Evolutionary conservation across 805 yeast species (phyloP).

Genomic region (Clavispora santaluciae): DNA sequence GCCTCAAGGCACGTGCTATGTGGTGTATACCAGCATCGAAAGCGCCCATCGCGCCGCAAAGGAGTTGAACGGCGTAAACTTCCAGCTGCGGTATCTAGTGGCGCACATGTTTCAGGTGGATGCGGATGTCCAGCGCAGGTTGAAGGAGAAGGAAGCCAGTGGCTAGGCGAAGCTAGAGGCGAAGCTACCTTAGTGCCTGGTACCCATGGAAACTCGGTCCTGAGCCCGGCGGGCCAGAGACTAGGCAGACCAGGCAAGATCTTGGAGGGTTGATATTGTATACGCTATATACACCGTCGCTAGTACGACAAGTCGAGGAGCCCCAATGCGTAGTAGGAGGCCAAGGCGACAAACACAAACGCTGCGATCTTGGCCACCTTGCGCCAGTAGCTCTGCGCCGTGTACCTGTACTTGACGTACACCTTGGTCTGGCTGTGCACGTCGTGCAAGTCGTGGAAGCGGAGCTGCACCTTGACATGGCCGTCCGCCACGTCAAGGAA

Average conservation of each 20-base stretch:
- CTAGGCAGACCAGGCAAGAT: too few species aligned
- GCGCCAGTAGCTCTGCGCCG: conserved; percentile 45
- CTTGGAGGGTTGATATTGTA: too few species aligned
- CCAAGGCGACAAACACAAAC: conserved; percentile 55
- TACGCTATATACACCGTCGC: too few species aligned
- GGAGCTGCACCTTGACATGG: conserved; percentile 66
- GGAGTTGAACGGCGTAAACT: conserved; percentile 57
- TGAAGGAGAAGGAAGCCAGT: too few species aligned
- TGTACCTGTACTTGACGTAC: conserved; percentile 58
- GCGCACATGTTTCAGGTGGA: conserved; percentile 46
- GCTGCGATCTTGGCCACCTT: conserved; percentile 68
- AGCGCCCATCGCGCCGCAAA: conserved; percentile 48
- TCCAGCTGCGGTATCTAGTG: conserved; percentile 54
- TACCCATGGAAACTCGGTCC: too few species aligned
- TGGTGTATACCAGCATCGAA: conserved; percentile 45
- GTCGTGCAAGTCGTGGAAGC: conserved; percentile 61
- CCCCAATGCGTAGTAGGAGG: conserved; percentile 45
- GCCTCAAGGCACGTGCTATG: conserved; percentile 45
- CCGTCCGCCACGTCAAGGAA: conserved; percentile 75
- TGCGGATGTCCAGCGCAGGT: not conserved
- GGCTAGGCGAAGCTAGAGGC: too few species aligned
- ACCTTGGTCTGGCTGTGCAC: conserved; percentile 56
- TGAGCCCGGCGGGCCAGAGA: too few species aligned
- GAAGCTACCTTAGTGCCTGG: too few species aligned
- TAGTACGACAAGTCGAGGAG: conserved; percentile 27